These are phyloP conservation scores for Usnea hakonensis DNA, from an alignment of 495 filamentous ascomycete genomes.

Conservation along the genomic window DNA sequence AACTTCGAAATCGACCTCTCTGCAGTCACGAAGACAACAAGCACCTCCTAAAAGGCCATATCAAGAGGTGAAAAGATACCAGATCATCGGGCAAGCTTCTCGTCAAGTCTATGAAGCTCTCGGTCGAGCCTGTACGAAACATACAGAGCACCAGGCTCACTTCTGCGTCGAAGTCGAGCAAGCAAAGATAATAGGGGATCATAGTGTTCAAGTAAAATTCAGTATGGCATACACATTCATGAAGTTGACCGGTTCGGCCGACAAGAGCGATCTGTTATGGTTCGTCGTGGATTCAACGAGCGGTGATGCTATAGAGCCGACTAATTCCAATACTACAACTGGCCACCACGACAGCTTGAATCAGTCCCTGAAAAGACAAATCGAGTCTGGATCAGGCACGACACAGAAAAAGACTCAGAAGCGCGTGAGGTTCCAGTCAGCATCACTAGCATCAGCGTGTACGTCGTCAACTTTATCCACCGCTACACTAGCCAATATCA, in stretches of 20 bases:
- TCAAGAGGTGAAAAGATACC: conserved; percentile 17
- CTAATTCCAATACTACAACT: not conserved
- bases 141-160: conserved; percentile 29
- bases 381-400: not conserved
- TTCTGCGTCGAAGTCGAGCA: conserved; percentile 29
- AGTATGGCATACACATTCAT: conserved; percentile 22
- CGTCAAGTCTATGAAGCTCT: conserved; percentile 32
- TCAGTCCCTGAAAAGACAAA: conserved; percentile 18
- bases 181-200: not conserved
- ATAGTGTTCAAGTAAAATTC: conserved; percentile 23
- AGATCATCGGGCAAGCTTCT: conserved; percentile 27
- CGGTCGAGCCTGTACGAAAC: conserved; percentile 27
- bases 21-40: not conserved
- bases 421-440: conserved; percentile 17
- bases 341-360: not conserved
- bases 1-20: not conserved
- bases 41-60: not conserved
- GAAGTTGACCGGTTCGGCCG: conserved; percentile 2
- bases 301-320: not conserved
- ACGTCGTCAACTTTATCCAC: not conserved
- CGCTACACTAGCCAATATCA: not conserved
- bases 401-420: conserved; percentile 14
- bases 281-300: conserved; percentile 22
- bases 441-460: not conserved
- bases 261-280: conserved; percentile 17